Percentiles rank a stretch among this genome's conserved stretches.
Conservation (phyloP, 2,329 filamentous ascomycete genomes). For the Trichoderma sp. region DNA sequence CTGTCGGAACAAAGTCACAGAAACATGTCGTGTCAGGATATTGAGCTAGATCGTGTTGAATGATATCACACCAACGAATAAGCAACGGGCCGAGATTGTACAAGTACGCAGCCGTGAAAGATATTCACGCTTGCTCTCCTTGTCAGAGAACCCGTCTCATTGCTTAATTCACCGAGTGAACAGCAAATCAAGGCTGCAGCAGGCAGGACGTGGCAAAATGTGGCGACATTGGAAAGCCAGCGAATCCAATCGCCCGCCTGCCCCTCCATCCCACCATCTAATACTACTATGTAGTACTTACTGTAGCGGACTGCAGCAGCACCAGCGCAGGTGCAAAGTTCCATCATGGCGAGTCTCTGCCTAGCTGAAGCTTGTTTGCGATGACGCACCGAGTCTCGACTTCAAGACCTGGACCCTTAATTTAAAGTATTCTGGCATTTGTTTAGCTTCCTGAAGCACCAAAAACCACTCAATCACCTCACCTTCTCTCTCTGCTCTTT, state of each 20-base stretch:
- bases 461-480: neutral
- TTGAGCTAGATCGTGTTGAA: neutral
- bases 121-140: neutral
- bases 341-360: neutral
- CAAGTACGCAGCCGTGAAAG: neutral
- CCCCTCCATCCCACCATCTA: neutral
- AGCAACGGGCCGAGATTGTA: neutral
- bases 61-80: neutral
- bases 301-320: neutral
- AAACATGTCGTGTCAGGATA: neutral
- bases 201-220: neutral
- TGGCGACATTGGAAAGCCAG: constrained; percentile 8
- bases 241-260: neutral
- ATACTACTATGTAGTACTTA: too few species aligned
- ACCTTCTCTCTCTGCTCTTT: neutral
- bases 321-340: neutral
- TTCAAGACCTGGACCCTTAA: neutral
- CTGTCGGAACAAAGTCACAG: too few species aligned
- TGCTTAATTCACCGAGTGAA: neutral
- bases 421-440: neutral
- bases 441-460: neutral
- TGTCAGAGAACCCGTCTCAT: neutral
- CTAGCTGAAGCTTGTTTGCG: constrained; percentile 15
- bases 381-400: constrained; percentile 14
- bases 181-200: neutral